These are phyloP conservation scores for Heterobasidion parviporum DNA, from an alignment of 1,284 basidiomycete genomes.

Conservation along the genomic window DNA sequence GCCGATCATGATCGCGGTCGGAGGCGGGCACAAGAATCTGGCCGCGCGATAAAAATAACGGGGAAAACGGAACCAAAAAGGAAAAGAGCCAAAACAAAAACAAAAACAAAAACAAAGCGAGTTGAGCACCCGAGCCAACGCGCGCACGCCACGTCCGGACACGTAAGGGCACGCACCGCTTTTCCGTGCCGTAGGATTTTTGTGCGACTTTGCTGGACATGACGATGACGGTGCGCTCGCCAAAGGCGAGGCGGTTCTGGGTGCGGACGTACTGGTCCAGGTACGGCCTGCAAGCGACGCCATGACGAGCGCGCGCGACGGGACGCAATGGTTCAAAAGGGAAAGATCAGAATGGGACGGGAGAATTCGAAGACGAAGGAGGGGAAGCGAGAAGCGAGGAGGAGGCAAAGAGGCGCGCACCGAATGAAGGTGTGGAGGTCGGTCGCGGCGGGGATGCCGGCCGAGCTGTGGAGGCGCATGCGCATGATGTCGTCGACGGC, in stretches of 20 bases:
- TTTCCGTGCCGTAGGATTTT: constrained; percentile 95
- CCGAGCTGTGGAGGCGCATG: constrained; percentile 51
- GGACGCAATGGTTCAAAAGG: constrained; percentile 4
- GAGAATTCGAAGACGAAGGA: constrained; percentile 11
- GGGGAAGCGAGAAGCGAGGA: constrained; percentile 2
- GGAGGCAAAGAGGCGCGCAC: constrained; percentile 28
- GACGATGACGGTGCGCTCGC: constrained; percentile 90
- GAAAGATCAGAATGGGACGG: constrained; percentile 4
- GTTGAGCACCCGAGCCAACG: background rate
- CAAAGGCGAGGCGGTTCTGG: constrained; percentile 81
- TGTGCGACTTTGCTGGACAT: constrained; percentile 97
- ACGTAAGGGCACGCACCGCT: constrained; percentile 46
- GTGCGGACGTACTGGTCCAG: constrained; percentile 81
- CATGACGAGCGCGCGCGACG: background rate
- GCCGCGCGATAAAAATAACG: background rate
- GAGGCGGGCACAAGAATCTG: constrained; percentile 91
- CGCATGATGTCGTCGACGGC: constrained; percentile 52
- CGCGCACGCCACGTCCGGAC: background rate
- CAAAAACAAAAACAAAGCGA: background rate
- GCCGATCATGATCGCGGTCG: constrained; percentile 91
- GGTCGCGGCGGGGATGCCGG: constrained; percentile 51
- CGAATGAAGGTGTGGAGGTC: constrained; percentile 77
- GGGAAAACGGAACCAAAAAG: background rate
- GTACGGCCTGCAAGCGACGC: constrained; percentile 46
- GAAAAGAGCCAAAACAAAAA: background rate